Evolutionary conservation across 192 early-diverging fungal species (phyloP).

Genomic region (Entomortierella lignicola): DNA sequence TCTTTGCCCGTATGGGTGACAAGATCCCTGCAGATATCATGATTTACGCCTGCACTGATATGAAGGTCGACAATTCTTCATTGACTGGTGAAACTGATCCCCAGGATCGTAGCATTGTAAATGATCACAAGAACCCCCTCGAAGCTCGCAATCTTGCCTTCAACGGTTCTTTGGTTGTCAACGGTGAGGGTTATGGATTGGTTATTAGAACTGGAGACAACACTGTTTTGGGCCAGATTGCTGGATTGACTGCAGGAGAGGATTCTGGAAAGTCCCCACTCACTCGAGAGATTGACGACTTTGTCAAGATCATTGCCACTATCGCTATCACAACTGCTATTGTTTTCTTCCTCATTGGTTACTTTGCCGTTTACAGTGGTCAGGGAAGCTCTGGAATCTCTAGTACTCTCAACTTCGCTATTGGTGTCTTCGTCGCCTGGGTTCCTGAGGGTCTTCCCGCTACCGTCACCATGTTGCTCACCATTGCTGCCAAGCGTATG

Average conservation of each 20-base stretch:
- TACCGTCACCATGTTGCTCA: slow-evolving; percentile 93
- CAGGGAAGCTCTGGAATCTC: slow-evolving; percentile 56
- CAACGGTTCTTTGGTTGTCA: slow-evolving; percentile 87
- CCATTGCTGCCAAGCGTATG: slow-evolving; percentile 97
- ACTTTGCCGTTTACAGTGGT: slow-evolving; percentile 67
- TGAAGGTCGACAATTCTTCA: slow-evolving; percentile 98
- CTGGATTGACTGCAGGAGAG: slow-evolving; percentile 84
- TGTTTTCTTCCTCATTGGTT: slow-evolving; percentile 86
- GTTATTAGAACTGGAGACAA: slow-evolving; percentile 93
- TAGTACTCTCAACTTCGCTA: slow-evolving; percentile 89
- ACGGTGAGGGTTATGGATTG: slow-evolving; percentile 91
- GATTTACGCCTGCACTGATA: slow-evolving; percentile 81
- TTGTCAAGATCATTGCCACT: slow-evolving; percentile 88
- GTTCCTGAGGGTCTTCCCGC: slow-evolving; percentile 95
- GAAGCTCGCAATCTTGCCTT: slow-evolving; percentile 94
- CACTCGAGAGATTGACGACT: slow-evolving; percentile 78
- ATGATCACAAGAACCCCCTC: slow-evolving; percentile 83
- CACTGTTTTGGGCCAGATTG: slow-evolving; percentile 97
- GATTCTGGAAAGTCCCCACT: slow-evolving; percentile 80
- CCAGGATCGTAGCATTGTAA: slow-evolving; percentile 78
- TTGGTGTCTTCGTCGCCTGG: slow-evolving; percentile 89
- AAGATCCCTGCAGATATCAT: slow-evolving; percentile 94
- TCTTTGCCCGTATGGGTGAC: slow-evolving; percentile 92
- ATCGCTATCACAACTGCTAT: slow-evolving; percentile 81
- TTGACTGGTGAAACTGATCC: slow-evolving; percentile 96